A percentile compares a stretch with the other conserved stretches of the same genome.
Conservation (phyloP, 169 alveolate species). For the Fabrea salina region DNA sequence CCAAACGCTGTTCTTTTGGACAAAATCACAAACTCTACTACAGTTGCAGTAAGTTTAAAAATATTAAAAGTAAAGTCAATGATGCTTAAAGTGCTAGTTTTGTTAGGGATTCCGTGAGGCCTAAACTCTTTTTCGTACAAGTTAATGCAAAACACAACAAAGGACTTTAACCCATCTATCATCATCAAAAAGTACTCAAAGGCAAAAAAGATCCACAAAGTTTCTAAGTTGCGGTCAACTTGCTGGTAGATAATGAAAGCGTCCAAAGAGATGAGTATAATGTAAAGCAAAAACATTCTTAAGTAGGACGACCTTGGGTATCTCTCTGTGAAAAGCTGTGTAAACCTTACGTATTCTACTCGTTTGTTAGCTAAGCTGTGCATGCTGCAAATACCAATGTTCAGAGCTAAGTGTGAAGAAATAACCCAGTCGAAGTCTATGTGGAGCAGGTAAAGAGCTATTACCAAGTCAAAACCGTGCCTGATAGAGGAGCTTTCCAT, state of each 20-base stretch:
- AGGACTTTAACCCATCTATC: neutral
- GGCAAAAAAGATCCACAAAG: neutral
- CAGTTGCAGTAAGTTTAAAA: neutral
- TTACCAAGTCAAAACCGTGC: conserved; percentile 17
- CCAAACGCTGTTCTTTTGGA: neutral
- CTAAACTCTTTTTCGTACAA: neutral
- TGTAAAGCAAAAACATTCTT: neutral
- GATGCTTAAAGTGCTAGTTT: neutral
- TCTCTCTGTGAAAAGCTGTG: conserved; percentile 14
- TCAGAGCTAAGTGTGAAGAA: neutral
- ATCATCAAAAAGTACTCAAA: conserved; percentile 19
- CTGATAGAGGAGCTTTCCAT: conserved; percentile 24
- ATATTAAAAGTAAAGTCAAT: neutral
- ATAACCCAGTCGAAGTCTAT: conserved; percentile 17
- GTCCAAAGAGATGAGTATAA: neutral
- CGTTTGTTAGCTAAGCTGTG: conserved; percentile 28
- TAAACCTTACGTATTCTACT: conserved; percentile 16
- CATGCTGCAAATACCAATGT: neutral
- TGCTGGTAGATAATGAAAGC: neutral
- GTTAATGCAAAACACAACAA: neutral
- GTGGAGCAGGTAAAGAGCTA: conserved; percentile 1
- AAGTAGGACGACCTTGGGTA: neutral
- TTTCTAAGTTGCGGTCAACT: neutral
- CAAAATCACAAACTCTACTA: neutral
- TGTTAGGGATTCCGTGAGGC: neutral